Evolutionary conservation across 2,329 filamentous ascomycete genomes (phyloP), one percentile per base, ranked within the genome.

Genomic region (Periconia sp.): DNA sequence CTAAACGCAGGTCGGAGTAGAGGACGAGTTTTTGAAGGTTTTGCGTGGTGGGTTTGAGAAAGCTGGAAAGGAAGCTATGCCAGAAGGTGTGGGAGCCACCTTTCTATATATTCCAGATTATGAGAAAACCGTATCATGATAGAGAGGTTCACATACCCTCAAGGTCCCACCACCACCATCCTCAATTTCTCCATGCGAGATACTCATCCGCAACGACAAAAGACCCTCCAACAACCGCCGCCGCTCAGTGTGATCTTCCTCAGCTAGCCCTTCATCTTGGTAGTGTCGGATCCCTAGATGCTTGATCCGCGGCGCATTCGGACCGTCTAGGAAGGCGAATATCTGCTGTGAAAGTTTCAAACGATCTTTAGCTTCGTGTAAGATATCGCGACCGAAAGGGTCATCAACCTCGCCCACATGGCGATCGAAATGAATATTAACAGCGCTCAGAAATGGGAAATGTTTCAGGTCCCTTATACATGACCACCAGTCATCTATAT

Each of bases 361-460:
- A 14, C 43, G 18, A 13, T 45, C 19, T 23, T 23, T 3, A 3
- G 17, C 10, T 19, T 31, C 23, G 13, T 48, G 40, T 13, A 52
- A n/a, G 15, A 19, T 31, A 2, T 23, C 33, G 14, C 17, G 11
- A 17, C 37, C 43, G 20, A 31, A 19, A 2, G 1, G 2, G 3
- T 44, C 43, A 14, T 19, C 31, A 6, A 33, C 17, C 17, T 43
- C 41, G 41, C 44, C 50, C 18, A 11, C 43, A 51, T 56, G 54
- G 13, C 50, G 37, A 15, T 56, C 54, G 45, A 56, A 56, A 23
- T 47, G 20, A 8, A 56, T 18, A 27, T 48, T 37, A 13, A 56
- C 17, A 17, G 33, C 44, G n/a, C 41, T 31, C 20, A 56, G 23
- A 17, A 45, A 51, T 9, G 40, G 31, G 1, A 56, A 41, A 10